A percentile compares a stretch with the other conserved stretches of the same genome.
Evolutionary conservation across 768 basidiomycete species (phyloP).

Genomic region (Omphalotus guepiniiformis): DNA sequence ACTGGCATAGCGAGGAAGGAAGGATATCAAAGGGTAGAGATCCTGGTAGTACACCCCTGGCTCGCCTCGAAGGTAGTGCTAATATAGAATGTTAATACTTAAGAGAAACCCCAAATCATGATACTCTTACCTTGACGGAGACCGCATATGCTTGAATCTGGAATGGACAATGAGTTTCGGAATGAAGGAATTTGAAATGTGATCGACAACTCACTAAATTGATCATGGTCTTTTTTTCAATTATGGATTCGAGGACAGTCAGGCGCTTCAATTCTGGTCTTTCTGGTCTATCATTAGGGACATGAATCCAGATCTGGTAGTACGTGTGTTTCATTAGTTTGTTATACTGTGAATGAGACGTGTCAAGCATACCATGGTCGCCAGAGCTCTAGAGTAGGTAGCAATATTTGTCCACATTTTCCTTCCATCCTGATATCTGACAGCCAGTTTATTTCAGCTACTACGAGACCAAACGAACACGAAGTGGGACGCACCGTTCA

Average conservation of each 20-base stretch:
- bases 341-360: constrained; percentile 3
- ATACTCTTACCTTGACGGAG: constrained; percentile 49
- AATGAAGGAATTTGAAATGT: not conserved
- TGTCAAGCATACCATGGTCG: constrained; percentile 44
- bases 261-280: constrained; percentile 24
- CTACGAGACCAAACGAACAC: no score
- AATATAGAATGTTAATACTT: not conserved
- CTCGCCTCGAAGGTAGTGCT: constrained; percentile 69
- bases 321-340: not conserved
- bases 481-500: constrained; percentile 46
- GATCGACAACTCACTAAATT: constrained; percentile 46
- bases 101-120: not conserved
- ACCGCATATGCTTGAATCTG: constrained; percentile 68
- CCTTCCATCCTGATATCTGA: constrained; percentile 63
- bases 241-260: constrained; percentile 40
- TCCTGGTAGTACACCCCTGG: constrained; percentile 70
- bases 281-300: constrained; percentile 38
- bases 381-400: constrained; percentile 53
- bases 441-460: not conserved
- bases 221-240: constrained; percentile 75
- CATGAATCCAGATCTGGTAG: constrained; percentile 53
- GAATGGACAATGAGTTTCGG: not conserved
- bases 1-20: constrained; percentile 57
- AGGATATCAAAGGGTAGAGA: constrained; percentile 64
- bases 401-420: constrained; percentile 67